Evolutionary conservation across 768 basidiomycete genomes (phyloP).

Genomic region (Butyriboletus loyo): DNA sequence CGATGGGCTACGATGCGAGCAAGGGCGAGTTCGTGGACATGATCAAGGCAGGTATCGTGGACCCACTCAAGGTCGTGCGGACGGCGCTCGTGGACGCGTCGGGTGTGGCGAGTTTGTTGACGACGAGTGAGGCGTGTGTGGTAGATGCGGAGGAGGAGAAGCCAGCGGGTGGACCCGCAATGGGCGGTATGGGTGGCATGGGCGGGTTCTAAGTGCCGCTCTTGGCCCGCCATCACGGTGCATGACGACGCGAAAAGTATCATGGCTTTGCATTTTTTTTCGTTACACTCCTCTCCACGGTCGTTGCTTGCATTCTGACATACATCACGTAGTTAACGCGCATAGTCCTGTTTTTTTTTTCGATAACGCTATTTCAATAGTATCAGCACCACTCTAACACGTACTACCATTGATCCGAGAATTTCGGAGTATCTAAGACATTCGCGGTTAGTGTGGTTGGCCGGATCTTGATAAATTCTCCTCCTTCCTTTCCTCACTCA

Average conservation of each 20-base stretch:
- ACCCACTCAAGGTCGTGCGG: constrained; percentile 93
- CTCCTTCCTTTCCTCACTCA: not conserved
- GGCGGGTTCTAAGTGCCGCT: constrained; percentile 40
- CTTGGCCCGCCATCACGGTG: not conserved
- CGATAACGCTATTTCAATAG: constrained; percentile 7
- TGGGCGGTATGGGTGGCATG: constrained; percentile 62
- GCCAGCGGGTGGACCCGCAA: constrained; percentile 48
- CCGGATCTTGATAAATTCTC: not conserved
- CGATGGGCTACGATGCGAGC: constrained; percentile 86
- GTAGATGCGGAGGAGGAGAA: constrained; percentile 89
- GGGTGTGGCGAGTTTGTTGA: constrained; percentile 91
- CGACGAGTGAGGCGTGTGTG: constrained; percentile 89
- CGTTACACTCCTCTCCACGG: too few species aligned
- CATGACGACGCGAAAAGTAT: constrained; percentile 5
- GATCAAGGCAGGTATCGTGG: constrained; percentile 92
- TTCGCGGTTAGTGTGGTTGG: not conserved
- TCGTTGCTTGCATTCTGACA: too few species aligned
- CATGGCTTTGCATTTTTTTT: constrained; percentile 11
- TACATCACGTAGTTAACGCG: constrained; percentile 12
- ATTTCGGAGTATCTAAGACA: not conserved
- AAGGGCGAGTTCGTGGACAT: constrained; percentile 94
- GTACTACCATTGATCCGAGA: not conserved
- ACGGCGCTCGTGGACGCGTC: constrained; percentile 90
- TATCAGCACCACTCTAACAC: constrained; percentile 22
- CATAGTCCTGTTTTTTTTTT: constrained; percentile 5